These are phyloP conservation scores for Serendipita sp. DNA, from an alignment of 1,284 basidiomycete genomes.

Conservation along the genomic window DNA sequence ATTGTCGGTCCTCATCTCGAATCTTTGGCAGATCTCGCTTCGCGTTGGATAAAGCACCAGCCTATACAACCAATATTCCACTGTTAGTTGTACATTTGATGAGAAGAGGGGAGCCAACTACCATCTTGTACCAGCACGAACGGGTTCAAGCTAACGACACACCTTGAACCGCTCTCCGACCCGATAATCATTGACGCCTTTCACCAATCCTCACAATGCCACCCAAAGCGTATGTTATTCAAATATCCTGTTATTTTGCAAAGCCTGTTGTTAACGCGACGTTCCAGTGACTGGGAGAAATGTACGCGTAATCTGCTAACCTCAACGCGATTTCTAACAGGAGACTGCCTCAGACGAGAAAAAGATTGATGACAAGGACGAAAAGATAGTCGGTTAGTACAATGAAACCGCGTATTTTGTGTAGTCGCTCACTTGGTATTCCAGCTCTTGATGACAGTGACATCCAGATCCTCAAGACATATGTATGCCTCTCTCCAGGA, in stretches of 20 bases:
- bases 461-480: conserved; percentile 98
- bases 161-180: not conserved
- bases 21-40: conserved; percentile 77
- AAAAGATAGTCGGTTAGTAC: conserved; percentile 74
- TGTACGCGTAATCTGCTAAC: conserved; percentile 37
- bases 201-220: conserved; percentile 41
- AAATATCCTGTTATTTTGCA: conserved; percentile 1
- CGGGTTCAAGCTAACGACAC: not conserved
- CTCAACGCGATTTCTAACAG: conserved; percentile 11
- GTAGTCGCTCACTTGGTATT: not conserved
- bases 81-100: not conserved
- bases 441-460: conserved; percentile 92
- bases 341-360: conserved; percentile 48
- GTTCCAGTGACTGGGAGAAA: conserved; percentile 85
- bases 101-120: not conserved
- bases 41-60: conserved; percentile 83
- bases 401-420: conserved; percentile 13
- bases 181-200: not conserved
- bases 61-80: conserved; percentile 27
- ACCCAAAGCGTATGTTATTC: conserved; percentile 51
- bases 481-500: conserved; percentile 37
- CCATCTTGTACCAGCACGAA: not conserved
- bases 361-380: conserved; percentile 65
- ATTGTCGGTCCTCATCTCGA: conserved; percentile 79
- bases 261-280: conserved; percentile 7